phyloP scores from a whole-genome alignment of 1,139 yeast species.

The Debaryomyces udenii region DNA sequence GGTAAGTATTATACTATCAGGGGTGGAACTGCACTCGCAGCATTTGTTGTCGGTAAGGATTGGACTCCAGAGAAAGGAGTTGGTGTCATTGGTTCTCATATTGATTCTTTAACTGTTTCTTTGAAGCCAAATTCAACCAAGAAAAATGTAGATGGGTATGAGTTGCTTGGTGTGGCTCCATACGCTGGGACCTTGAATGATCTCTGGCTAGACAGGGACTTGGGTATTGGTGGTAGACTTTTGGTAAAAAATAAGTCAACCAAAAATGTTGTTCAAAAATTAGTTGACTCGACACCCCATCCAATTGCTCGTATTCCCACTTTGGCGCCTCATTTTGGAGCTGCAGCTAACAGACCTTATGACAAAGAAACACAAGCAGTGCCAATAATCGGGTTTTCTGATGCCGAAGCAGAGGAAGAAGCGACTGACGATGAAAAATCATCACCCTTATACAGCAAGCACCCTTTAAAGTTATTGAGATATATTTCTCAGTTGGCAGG shows the following conservation, averaged over 20 bases:
- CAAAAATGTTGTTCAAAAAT: slow-evolving; percentile 38
- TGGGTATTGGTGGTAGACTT: slow-evolving; percentile 67
- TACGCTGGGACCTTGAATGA: slow-evolving; percentile 61
- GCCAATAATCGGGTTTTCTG: slow-evolving; percentile 57
- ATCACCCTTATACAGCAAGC: slow-evolving; percentile 65
- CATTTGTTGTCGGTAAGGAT: slow-evolving; percentile 57
- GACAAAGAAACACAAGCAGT: slow-evolving; percentile 65
- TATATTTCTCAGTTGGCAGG: slow-evolving; percentile 55
- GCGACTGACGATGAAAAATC: slow-evolving; percentile 61
- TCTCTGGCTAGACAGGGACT: slow-evolving; percentile 68
- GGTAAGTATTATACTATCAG: slow-evolving; percentile 60
- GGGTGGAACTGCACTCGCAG: slow-evolving; percentile 57
- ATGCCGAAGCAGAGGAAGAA: slow-evolving; percentile 34
- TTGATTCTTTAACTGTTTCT: slow-evolving; percentile 60
- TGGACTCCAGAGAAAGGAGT: slow-evolving; percentile 63
- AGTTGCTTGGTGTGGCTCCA: slow-evolving; percentile 66
- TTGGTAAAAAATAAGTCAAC: slow-evolving; percentile 40
- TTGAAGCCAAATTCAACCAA: slow-evolving; percentile 60
- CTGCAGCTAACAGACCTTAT: slow-evolving; percentile 51
- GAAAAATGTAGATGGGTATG: slow-evolving; percentile 57
- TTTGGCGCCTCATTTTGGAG: slow-evolving; percentile 68
- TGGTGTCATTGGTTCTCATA: slow-evolving; percentile 62
- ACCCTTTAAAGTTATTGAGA: slow-evolving; percentile 55
- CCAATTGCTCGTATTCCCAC: slow-evolving; percentile 70
- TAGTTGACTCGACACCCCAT: slow-evolving; percentile 60